A percentile compares a stretch with the other conserved stretches of the same genome.
phyloP scores from a whole-genome alignment of 192 early-diverging fungal genomes.

The Backusella mclennaniae region DNA sequence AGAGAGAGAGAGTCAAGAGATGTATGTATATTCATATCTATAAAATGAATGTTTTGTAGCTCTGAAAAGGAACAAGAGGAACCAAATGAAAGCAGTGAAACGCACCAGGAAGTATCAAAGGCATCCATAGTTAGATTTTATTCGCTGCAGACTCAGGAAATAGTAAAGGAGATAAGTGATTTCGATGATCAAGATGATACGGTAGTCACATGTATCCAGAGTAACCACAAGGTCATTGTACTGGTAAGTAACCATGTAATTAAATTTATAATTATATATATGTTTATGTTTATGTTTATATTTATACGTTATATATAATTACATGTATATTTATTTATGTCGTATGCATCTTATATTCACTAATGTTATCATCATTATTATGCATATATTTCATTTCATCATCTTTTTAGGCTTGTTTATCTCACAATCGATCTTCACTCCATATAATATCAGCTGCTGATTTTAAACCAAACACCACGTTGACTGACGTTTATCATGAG shows the following conservation, averaged over 20 bases:
- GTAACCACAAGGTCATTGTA: constrained; percentile 58
- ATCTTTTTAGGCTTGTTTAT: constrained; percentile 15
- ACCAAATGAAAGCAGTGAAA: background rate
- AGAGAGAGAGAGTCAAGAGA: background rate
- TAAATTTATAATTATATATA: background rate
- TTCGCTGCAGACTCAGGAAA: constrained; percentile 53
- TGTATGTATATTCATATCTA: background rate
- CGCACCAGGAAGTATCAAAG: background rate
- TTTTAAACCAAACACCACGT: constrained; percentile 32
- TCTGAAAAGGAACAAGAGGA: constrained; percentile 7
- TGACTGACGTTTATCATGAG: constrained; percentile 52
- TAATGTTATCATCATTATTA: background rate
- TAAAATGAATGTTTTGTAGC: background rate
- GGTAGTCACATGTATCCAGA: constrained; percentile 46
- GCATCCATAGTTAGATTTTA: constrained; percentile 44
- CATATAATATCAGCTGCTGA: constrained; percentile 51
- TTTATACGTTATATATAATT: background rate
- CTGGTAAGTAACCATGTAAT: constrained; percentile 48
- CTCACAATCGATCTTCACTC: constrained; percentile 32
- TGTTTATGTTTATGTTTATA: no score
- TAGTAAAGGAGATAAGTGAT: constrained; percentile 49
- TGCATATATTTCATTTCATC: background rate
- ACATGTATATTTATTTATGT: background rate
- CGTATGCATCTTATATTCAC: background rate
- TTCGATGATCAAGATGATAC: constrained; percentile 37